Percentiles rank a stretch among this genome's conserved stretches.
These are phyloP conservation scores for Monilinia fructicola DNA, from an alignment of 2,329 filamentous ascomycete species.

Conservation along the genomic window DNA sequence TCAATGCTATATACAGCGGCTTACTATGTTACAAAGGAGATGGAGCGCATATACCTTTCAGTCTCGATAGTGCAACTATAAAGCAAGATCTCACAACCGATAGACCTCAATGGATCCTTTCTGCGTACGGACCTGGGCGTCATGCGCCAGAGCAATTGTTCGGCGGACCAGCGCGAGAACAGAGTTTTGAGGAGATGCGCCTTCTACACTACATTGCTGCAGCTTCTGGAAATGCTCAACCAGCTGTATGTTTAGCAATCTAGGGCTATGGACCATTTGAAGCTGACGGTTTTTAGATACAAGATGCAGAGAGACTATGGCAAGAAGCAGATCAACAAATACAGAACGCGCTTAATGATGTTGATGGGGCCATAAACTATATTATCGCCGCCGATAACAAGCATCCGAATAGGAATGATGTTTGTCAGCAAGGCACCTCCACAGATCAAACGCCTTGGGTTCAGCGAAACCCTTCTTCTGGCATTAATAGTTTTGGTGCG, in stretches of 20 bases:
- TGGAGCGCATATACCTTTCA: slow-evolving; percentile 31
- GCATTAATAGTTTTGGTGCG: slow-evolving; percentile 24
- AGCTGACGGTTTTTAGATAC: slow-evolving; percentile 47
- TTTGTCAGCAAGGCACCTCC: slow-evolving; percentile 47
- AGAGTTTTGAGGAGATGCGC: slow-evolving; percentile 85
- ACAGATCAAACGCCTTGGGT: slow-evolving; percentile 33
- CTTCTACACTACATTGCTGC: slow-evolving; percentile 71
- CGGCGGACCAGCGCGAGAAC: slow-evolving; percentile 74
- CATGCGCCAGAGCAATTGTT: slow-evolving; percentile 81
- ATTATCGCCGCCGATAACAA: slow-evolving; percentile 64
- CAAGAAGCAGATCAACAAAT: slow-evolving; percentile 69
- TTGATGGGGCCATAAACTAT: slow-evolving; percentile 71
- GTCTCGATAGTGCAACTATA: slow-evolving; percentile 51
- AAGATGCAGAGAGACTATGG: slow-evolving; percentile 61
- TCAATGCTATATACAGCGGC: background rate
- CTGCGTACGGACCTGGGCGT: slow-evolving; percentile 76
- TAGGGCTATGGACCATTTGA: background rate
- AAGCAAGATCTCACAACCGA: slow-evolving; percentile 67
- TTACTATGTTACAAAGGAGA: slow-evolving; percentile 14
- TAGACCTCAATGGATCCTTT: slow-evolving; percentile 80
- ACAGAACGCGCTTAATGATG: slow-evolving; percentile 64
- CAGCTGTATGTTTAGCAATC: slow-evolving; percentile 40
- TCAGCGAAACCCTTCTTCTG: slow-evolving; percentile 40
- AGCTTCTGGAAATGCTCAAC: slow-evolving; percentile 58
- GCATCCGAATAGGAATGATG: slow-evolving; percentile 73